Conservation (phyloP, 1,139 yeast species). For the Magnusiomyces fungicola region DNA sequence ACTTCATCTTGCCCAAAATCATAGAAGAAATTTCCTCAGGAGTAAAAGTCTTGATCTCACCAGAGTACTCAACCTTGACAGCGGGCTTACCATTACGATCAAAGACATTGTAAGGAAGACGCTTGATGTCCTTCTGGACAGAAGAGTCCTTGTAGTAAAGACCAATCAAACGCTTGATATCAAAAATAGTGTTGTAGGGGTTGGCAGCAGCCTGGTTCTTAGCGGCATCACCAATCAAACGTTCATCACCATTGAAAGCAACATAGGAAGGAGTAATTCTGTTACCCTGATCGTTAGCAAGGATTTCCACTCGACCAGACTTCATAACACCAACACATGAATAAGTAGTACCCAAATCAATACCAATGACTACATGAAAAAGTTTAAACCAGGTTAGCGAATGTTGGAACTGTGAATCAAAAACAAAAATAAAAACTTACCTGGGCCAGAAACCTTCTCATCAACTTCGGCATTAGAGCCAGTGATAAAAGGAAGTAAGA, state of each 20-base stretch:
- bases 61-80: slow-evolving; percentile 62
- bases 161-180: slow-evolving; percentile 82
- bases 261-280: slow-evolving; percentile 91
- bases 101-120: slow-evolving; percentile 64
- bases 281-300: slow-evolving; percentile 94
- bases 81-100: slow-evolving; percentile 73
- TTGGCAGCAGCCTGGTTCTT: slow-evolving; percentile 87
- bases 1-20: slow-evolving; percentile 88
- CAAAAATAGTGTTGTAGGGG: slow-evolving; percentile 73
- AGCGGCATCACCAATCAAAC: slow-evolving; percentile 91
- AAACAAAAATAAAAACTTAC: slow-evolving; percentile 14
- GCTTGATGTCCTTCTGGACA: slow-evolving; percentile 77
- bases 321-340: slow-evolving; percentile 95
- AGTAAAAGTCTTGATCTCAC: slow-evolving; percentile 63
- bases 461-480: slow-evolving; percentile 41
- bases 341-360: slow-evolving; percentile 84
- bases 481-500: slow-evolving; percentile 51
- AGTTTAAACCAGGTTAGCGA: slow-evolving; percentile 4
- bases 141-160: slow-evolving; percentile 65
- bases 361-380: slow-evolving; percentile 50
- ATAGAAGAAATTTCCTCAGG: slow-evolving; percentile 91
- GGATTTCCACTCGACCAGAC: slow-evolving; percentile 82
- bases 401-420: background rate
- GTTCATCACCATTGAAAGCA: slow-evolving; percentile 76
- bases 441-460: slow-evolving; percentile 52